Evolutionary conservation across 768 basidiomycete species (phyloP).

Genomic region (Flagelloscypha sp.): DNA sequence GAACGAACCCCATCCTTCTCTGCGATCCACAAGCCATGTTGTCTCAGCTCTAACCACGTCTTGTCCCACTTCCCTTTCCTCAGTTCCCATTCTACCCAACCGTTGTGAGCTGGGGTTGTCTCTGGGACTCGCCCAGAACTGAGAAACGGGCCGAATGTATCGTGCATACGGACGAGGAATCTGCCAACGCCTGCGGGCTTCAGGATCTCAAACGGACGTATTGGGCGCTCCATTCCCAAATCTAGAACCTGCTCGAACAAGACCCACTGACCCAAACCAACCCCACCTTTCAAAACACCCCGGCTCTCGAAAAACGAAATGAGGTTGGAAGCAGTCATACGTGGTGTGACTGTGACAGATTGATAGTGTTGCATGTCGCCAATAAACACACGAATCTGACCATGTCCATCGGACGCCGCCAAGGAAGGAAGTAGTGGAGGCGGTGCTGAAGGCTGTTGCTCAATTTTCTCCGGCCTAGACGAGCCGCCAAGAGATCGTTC

Average conservation of each 20-base stretch:
- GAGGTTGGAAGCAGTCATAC: conserved; percentile 68
- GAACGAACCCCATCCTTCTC: conserved; percentile 78
- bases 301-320: conserved; percentile 55
- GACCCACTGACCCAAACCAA: conserved; percentile 71
- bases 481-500: too few relatives aligned
- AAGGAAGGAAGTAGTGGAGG: too few relatives aligned
- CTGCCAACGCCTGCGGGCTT: too few relatives aligned
- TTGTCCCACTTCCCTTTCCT: conserved; percentile 96
- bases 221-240: conserved; percentile 90
- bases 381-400: conserved; percentile 75
- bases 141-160: too few relatives aligned
- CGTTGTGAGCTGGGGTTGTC: conserved; percentile 36
- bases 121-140: too few relatives aligned
- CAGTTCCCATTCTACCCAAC: conserved; percentile 81
- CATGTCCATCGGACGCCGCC: too few relatives aligned
- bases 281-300: conserved; percentile 56
- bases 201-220: conserved; percentile 81
- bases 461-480: too few relatives aligned
- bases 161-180: too few relatives aligned
- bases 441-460: too few relatives aligned
- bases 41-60: conserved; percentile 79
- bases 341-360: conserved; percentile 58
- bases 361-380: conserved; percentile 70
- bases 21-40: conserved; percentile 78
- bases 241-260: conserved; percentile 85